Percentiles rank a stretch among this genome's conserved stretches.
These are phyloP conservation scores for Neurospora intermedia DNA, from an alignment of 495 filamentous ascomycete genomes.

Conservation along the genomic window DNA sequence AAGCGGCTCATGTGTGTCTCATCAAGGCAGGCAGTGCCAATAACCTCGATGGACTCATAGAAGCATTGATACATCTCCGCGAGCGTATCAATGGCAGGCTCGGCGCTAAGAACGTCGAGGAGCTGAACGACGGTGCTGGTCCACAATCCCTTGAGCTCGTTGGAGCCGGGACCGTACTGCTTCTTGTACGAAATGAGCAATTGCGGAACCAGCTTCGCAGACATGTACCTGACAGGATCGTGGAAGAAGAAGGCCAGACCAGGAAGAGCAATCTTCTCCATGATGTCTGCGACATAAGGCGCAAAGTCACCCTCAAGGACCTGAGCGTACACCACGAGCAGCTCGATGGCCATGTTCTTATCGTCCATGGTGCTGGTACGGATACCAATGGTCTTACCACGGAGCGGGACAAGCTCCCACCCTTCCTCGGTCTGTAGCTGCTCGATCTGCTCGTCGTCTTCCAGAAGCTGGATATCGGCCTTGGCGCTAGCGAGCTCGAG, in stretches of 20 bases:
- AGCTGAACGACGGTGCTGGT: slow-evolving; percentile 76
- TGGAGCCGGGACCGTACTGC: slow-evolving; percentile 65
- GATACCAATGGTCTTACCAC: slow-evolving; percentile 97
- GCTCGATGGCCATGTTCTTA: slow-evolving; percentile 97
- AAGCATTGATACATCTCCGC: slow-evolving; percentile 99
- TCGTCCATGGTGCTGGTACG: slow-evolving; percentile 94
- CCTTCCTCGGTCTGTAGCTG: slow-evolving; percentile 91
- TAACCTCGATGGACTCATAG: slow-evolving; percentile 94
- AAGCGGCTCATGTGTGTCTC: slow-evolving; percentile 72
- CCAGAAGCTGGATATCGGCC: slow-evolving; percentile 92
- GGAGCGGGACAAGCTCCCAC: slow-evolving; percentile 94
- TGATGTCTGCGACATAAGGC: slow-evolving; percentile 81
- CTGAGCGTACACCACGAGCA: slow-evolving; percentile 94
- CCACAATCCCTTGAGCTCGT: slow-evolving; percentile 71
- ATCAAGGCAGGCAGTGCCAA: slow-evolving; percentile 72
- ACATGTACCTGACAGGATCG: slow-evolving; percentile 90
- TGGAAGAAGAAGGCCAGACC: slow-evolving; percentile 99
- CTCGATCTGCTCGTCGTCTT: slow-evolving; percentile 90
- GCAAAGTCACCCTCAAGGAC: slow-evolving; percentile 86
- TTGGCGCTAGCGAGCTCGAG: slow-evolving; percentile 86
- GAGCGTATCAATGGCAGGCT: slow-evolving; percentile 91
- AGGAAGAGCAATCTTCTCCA: slow-evolving; percentile 92
- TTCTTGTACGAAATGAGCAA: slow-evolving; percentile 92
- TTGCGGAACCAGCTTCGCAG: slow-evolving; percentile 89
- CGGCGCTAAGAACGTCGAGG: slow-evolving; percentile 85